Conservation (phyloP, 1,284 basidiomycete species). For the Peniophora sp. region DNA sequence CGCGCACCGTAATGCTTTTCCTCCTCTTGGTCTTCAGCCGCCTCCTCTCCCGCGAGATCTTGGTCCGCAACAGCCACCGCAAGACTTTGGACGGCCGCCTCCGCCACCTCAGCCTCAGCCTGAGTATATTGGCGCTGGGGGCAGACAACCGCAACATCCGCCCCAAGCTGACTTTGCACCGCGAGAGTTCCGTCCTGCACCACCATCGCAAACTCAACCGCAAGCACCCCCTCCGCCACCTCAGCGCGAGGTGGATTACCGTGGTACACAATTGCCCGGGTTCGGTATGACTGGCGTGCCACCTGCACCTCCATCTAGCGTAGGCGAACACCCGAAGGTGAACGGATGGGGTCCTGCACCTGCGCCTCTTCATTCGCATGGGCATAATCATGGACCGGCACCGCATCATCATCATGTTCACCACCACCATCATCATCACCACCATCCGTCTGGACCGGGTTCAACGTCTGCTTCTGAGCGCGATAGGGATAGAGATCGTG, state of each 20-base stretch:
- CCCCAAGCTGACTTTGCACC: not conserved
- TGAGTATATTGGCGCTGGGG: no score
- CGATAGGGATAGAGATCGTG: not conserved
- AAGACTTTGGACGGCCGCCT: not conserved
- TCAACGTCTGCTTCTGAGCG: not conserved
- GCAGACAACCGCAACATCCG: no score
- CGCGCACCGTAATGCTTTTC: conserved; percentile 24
- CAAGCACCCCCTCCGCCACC: not conserved
- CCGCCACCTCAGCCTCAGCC: not conserved
- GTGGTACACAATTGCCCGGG: not conserved
- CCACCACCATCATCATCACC: conserved; percentile 37
- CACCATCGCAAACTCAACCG: not conserved
- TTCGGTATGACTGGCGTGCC: not conserved
- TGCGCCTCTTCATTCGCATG: not conserved
- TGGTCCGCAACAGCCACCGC: conserved; percentile 7
- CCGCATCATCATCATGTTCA: conserved; percentile 35
- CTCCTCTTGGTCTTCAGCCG: conserved; percentile 24
- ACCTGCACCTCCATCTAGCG: not conserved
- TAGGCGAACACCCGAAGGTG: conserved; percentile 6
- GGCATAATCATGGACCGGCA: conserved; percentile 14
- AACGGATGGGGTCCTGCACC: conserved; percentile 9
- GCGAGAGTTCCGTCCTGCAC: not conserved
- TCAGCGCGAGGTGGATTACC: not conserved
- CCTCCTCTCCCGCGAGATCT: conserved; percentile 10
- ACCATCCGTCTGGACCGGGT: conserved; percentile 17